Base-by-base conservation (phyloP, 768 basidiomycete genomes). In the Pseudohyphozyma bogoriensis region DNA sequence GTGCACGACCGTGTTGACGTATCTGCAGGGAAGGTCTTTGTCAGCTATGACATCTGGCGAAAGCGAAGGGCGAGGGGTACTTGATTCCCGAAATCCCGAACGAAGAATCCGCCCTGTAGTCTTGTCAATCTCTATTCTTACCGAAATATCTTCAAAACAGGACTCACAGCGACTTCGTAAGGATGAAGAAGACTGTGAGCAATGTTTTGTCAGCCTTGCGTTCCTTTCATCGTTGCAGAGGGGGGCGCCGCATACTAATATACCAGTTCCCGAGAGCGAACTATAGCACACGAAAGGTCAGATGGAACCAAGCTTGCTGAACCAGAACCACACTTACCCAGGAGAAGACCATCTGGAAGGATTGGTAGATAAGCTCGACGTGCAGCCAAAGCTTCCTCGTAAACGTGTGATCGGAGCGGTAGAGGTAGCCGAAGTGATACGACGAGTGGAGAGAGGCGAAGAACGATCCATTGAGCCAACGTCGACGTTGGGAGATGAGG, bases 381-480 rank as follows among this genome's bases (percentile, higher is more conserved):
- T 96, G 93, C 40, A 97, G 86, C 87, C 88, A 93, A 72, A 87
- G 82, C 75, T 96, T 97, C 70, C 89, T 79, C 40, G 84, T 33
- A 71, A 90, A 81, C 0, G 80, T 74, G 72, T 93, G 91, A 24
- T 87, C 85, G 12, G 86, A 89, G 3, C 95, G 83, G 73, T 97
- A 97, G 42, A 99, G 82, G 72, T 96, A 96, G 66, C 87, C 84
- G 74, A 99, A 97, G 72, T 97, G 89, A 65, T 91, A 79, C 6
- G 83, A 40, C 37, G 52, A 39, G 50, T 97, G 91, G 20, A 97
- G 83, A 0, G 87, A 89, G 13, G 92, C 95, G 74, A 99, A 99
- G 83, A 99, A 97, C 5, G 89, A 92, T 18, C 93, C 70, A 73
- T 96, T 96, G 31, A 99, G 80, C 74, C 74, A 75, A 55, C 74